These are phyloP conservation scores for Suhomyces vadensis DNA, from an alignment of 805 yeast genomes.

Conservation along the genomic window DNA sequence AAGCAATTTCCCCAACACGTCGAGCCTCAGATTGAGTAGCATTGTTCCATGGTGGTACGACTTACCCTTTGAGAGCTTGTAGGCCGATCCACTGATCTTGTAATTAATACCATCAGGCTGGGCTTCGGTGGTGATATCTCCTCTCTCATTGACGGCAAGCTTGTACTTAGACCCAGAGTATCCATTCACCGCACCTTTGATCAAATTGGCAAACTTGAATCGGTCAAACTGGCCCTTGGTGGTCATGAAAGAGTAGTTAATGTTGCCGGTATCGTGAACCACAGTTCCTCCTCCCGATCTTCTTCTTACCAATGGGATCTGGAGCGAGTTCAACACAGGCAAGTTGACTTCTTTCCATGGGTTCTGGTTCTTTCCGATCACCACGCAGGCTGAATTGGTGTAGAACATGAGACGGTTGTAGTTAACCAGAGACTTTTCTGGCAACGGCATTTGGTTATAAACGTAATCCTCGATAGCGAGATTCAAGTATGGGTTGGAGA, in stretches of 20 bases:
- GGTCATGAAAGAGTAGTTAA: conserved; percentile 80
- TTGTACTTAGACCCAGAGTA: conserved; percentile 13
- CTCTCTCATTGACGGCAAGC: conserved; percentile 65
- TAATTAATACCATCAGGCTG: conserved; percentile 25
- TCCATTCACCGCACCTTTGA: conserved; percentile 36
- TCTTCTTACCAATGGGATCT: conserved; percentile 73
- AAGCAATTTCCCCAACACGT: conserved; percentile 59
- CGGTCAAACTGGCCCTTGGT: conserved; percentile 66
- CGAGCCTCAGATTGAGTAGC: conserved; percentile 69
- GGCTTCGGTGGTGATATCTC: conserved; percentile 64
- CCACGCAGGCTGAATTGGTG: conserved; percentile 81
- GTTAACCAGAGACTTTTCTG: conserved; percentile 15
- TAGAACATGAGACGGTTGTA: conserved; percentile 68
- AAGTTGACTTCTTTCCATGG: conserved; percentile 87
- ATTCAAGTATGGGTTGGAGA: conserved; percentile 69
- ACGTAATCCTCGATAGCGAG: conserved; percentile 81
- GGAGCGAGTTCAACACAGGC: conserved; percentile 46
- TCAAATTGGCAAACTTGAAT: conserved; percentile 49
- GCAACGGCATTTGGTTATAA: conserved; percentile 60
- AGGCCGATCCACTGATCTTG: conserved; percentile 93
- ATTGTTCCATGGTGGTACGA: conserved; percentile 97
- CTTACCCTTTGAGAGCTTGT: conserved; percentile 74
- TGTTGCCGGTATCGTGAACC: conserved; percentile 88
- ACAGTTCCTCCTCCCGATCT: conserved; percentile 96
- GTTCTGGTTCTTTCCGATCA: conserved; percentile 93